Evolutionary conservation across 2,329 filamentous ascomycete species (phyloP), one percentile per base, ranked within the genome.

Genomic region (Fusarium sp.): DNA sequence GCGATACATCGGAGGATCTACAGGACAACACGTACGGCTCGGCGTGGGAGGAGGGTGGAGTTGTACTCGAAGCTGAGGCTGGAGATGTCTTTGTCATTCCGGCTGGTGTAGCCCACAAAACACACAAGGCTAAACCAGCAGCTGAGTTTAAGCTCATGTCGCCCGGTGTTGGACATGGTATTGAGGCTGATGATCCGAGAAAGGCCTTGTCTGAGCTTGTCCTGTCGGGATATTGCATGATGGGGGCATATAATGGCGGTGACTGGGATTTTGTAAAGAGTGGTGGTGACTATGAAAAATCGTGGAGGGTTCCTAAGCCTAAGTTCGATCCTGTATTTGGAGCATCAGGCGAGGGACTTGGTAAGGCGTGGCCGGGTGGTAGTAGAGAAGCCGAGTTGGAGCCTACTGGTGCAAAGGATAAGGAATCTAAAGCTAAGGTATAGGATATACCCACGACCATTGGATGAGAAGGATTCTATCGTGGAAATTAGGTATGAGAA

Each of bases 1-100:
- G 82, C 0, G 86, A 88, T 59, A 81, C 81, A 0, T 73, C 69
- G 2, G 67, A 76, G 0, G 79, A 83, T 33, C 61, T 79, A 0
- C 75, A 82, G 3, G 75, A 75, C 7, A 81, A 76, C 47, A 83
- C 81, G 0, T 73, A 80, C 50, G 82, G 80, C 17, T 51, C 66
- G 0, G 76, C 65, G 0, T 77, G 76, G 26, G 85, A 88, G 62
- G 72, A 78, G 0, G 84, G 83, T 0, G 86, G 84, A 0, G 56
- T 89, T 0, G 79, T 83, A 46, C 52, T 89, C 1, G 60, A 80
- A 5, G 87, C 83, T 0, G 65, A 77, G 1, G 76, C 81, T 0
- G 87, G 87, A 2, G 87, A 89, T 67, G 85, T 88, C 0, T 89
- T 89, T 62, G 76, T 89, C 17, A 78, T 89, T 4, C 87, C 87